These are phyloP conservation scores for Aspergillus campestris DNA, from an alignment of 495 filamentous ascomycete species.

Conservation along the genomic window DNA sequence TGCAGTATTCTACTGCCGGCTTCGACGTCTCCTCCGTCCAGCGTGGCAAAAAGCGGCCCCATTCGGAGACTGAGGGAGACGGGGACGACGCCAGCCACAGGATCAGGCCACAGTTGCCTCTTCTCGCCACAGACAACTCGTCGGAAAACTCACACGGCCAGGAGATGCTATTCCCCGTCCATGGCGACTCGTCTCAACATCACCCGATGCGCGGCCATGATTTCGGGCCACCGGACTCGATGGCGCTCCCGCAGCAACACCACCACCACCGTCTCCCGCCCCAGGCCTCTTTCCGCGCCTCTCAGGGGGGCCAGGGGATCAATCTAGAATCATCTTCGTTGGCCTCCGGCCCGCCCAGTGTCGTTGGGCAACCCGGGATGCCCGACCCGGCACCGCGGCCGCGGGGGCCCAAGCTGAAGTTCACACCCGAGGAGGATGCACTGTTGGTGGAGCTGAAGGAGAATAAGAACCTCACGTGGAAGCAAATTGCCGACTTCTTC, in stretches of 20 bases:
- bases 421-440: constrained; percentile 81
- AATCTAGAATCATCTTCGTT: constrained; percentile 19
- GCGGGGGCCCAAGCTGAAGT: constrained; percentile 78
- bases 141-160: constrained; percentile 19
- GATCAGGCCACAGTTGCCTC: constrained; percentile 19
- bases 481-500: constrained; percentile 92
- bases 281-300: constrained; percentile 39
- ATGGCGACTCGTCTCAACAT: constrained; percentile 19
- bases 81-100: constrained; percentile 18
- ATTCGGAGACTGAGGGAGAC: constrained; percentile 19
- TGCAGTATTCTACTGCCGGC: constrained; percentile 22
- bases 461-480: constrained; percentile 87
- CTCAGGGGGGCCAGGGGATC: constrained; percentile 17
- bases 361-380: constrained; percentile 79
- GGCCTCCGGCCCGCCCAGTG: constrained; percentile 47
- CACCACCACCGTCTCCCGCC: constrained; percentile 69
- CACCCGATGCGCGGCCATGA: constrained; percentile 20
- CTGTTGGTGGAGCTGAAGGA: constrained; percentile 83
- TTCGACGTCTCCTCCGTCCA: constrained; percentile 23
- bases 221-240: constrained; percentile 18
- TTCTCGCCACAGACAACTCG: constrained; percentile 21
- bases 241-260: constrained; percentile 42
- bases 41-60: constrained; percentile 24
- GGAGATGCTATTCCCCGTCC: constrained; percentile 25
- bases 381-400: constrained; percentile 66